Base-by-base conservation (phyloP, 768 basidiomycete species). In the Tubosaeta brunneosetosa region DNA sequence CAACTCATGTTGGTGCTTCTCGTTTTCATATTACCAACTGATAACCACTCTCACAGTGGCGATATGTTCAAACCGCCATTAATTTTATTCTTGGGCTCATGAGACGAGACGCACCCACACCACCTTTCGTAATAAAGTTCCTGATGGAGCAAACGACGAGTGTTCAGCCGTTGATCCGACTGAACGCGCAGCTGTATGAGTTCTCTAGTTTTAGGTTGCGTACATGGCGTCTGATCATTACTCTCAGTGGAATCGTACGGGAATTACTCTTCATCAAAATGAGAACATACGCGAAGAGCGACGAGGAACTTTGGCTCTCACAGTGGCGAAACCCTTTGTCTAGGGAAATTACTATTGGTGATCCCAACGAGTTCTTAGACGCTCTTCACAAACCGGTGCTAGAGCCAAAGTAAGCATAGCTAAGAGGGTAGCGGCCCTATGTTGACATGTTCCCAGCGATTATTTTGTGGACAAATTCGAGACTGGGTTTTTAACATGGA, bases 401-500 rank as follows among this genome's bases (percentile, higher is more conserved):
- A 33, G 63, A 59, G 32, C 63, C 72, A 17, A 66, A 66, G 79
- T 76, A 56, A 51, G 74, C 62, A 36, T 32, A 43, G 14, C 7
- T 19, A 29, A 19, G 5, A 19, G 47, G 12, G 34, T 34, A 13
- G 19, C 13, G 3, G 17, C 10, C 12, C 31, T 11, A 6, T 34
- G n/a, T n/a, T 60, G n/a, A 55, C 38, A n/a, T n/a, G 19, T 44
- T 51, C 46, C 14, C 52, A 77, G 73, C 40, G 72, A 75, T 19
- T 66, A 69, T 48, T 90, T 85, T 65, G 72, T 88, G 17, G 92
- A 95, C 70, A 86, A 89, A 62, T 70, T 88, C 19, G 70, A 74
- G 33, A 88, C 86, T 7, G 93, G 92, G 2, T 94, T 92, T 73
- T 66, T 94, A 47, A 71, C 81, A 3, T 94, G 92, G 91, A 69